These are phyloP conservation scores for Xerophyta viscosa DNA, from an alignment of 106 monocot species.

Conservation along the genomic window DNA sequence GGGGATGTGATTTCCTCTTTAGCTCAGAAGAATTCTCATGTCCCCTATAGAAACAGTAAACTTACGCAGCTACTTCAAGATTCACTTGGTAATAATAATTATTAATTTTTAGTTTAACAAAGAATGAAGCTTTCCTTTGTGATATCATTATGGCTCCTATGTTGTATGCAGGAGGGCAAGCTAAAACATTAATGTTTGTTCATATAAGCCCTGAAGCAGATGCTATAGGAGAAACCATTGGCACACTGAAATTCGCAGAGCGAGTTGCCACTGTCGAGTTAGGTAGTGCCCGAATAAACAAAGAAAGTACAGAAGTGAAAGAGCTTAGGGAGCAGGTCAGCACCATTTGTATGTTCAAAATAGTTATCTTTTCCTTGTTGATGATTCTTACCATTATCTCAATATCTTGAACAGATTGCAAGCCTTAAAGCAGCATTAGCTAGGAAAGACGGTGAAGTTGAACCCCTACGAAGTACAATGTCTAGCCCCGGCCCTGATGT, in stretches of 20 bases:
- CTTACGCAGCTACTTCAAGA: slow-evolving; percentile 95
- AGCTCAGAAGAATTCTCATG: slow-evolving; percentile 82
- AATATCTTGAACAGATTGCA: slow-evolving; percentile 42
- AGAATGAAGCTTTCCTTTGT: neutral
- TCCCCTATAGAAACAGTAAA: slow-evolving; percentile 98
- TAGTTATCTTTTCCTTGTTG: neutral
- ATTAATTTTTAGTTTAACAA: slow-evolving; percentile 1
- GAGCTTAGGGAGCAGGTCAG: slow-evolving; percentile 87
- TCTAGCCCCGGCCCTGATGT: slow-evolving; percentile 33
- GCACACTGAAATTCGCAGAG: slow-evolving; percentile 98
- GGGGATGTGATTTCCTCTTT: slow-evolving; percentile 92
- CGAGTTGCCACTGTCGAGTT: slow-evolving; percentile 88
- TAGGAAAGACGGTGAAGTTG: slow-evolving; percentile 46
- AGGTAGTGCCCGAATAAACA: slow-evolving; percentile 70
- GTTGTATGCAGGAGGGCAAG: slow-evolving; percentile 75
- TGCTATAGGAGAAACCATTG: slow-evolving; percentile 75
- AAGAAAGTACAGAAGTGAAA: slow-evolving; percentile 71
- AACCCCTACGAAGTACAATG: slow-evolving; percentile 13
- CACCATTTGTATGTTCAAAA: slow-evolving; percentile 1
- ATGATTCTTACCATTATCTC: neutral
- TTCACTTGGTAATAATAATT: slow-evolving; percentile 65
- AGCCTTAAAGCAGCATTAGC: slow-evolving; percentile 67
- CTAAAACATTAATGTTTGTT: slow-evolving; percentile 99
- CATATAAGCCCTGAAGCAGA: slow-evolving; percentile 87
- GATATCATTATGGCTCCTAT: neutral